Conservation (phyloP, 495 filamentous ascomycete species). For the Aspergillus homomorphus region DNA sequence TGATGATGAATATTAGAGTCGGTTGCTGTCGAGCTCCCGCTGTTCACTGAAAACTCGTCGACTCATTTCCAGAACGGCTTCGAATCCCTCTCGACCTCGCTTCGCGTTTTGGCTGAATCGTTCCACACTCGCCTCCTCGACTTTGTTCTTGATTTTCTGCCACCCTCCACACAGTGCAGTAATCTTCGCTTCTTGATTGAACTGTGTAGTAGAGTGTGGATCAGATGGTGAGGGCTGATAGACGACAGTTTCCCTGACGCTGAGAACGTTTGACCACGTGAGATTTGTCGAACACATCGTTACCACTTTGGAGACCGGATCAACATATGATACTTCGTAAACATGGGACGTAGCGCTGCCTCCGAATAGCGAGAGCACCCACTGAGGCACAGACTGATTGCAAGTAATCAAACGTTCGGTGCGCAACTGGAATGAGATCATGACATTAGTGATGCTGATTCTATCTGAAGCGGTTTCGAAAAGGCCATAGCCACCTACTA, state of each 20-base stretch:
- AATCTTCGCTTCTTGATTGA: conserved; percentile 85
- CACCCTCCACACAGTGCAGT: conserved; percentile 93
- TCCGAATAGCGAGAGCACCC: conserved; percentile 74
- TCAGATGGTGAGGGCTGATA: conserved; percentile 62
- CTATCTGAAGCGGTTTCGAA: background rate
- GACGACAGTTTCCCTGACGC: conserved; percentile 82
- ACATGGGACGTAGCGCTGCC: conserved; percentile 74
- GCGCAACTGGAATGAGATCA: conserved; percentile 56
- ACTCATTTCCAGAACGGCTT: conserved; percentile 91
- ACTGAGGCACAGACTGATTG: conserved; percentile 82
- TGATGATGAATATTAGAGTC: conserved; percentile 14
- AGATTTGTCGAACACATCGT: conserved; percentile 93
- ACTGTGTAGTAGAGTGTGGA: conserved; percentile 63
- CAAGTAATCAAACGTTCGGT: conserved; percentile 97
- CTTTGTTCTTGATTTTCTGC: conserved; percentile 89
- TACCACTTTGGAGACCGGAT: conserved; percentile 74
- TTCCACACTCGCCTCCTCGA: conserved; percentile 87
- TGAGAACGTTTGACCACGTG: conserved; percentile 82
- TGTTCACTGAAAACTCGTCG: conserved; percentile 89
- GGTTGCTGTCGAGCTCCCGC: conserved; percentile 56
- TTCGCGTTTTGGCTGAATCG: conserved; percentile 87
- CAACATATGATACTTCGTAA: conserved; percentile 93
- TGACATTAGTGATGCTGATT: background rate
- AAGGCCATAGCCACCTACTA: conserved; percentile 51
- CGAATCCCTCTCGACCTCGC: conserved; percentile 88